Evolutionary conservation across 2,329 filamentous ascomycete genomes (phyloP).

Genomic region (Leptodontidium sp.): DNA sequence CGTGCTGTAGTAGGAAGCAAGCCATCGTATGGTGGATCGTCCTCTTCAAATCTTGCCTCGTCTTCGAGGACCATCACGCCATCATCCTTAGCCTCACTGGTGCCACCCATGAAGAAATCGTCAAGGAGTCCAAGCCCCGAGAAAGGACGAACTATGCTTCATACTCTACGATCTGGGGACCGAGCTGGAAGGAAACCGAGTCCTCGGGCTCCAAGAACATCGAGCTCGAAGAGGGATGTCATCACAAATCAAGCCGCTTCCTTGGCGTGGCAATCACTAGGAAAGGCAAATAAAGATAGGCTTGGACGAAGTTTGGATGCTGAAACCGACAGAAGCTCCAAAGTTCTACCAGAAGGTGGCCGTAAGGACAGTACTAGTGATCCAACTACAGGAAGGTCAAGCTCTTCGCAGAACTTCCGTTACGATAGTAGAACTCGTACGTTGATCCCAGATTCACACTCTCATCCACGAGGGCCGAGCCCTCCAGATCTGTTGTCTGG

Average conservation of each 20-base stretch:
- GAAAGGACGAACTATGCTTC: conserved; percentile 65
- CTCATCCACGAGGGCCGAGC: conserved; percentile 33
- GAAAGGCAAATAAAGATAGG: conserved; percentile 40
- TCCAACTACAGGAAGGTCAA: conserved; percentile 27
- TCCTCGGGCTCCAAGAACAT: conserved; percentile 47
- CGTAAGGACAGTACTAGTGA: conserved; percentile 39
- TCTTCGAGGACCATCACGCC: conserved; percentile 32
- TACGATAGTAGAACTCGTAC: conserved; percentile 47
- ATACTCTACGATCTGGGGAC: conserved; percentile 63
- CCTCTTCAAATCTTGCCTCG: conserved; percentile 27
- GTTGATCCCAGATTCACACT: conserved; percentile 39
- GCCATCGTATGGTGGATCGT: conserved; percentile 23
- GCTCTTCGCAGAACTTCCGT: conserved; percentile 38
- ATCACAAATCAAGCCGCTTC: conserved; percentile 70
- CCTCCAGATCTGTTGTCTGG: conserved; percentile 42
- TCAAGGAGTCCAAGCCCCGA: conserved; percentile 65
- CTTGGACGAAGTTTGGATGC: conserved; percentile 42
- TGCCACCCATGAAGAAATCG: conserved; percentile 46
- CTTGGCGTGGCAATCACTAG: conserved; percentile 60
- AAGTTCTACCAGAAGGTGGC: conserved; percentile 36
- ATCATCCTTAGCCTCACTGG: conserved; percentile 34
- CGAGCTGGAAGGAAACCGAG: conserved; percentile 53
- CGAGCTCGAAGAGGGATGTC: conserved; percentile 50
- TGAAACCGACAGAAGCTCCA: conserved; percentile 40
- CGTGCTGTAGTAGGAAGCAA: conserved; percentile 50